These are phyloP conservation scores for Pythium aquatile DNA, from an alignment of 352 stramenopile genomes.

Conservation along the genomic window DNA sequence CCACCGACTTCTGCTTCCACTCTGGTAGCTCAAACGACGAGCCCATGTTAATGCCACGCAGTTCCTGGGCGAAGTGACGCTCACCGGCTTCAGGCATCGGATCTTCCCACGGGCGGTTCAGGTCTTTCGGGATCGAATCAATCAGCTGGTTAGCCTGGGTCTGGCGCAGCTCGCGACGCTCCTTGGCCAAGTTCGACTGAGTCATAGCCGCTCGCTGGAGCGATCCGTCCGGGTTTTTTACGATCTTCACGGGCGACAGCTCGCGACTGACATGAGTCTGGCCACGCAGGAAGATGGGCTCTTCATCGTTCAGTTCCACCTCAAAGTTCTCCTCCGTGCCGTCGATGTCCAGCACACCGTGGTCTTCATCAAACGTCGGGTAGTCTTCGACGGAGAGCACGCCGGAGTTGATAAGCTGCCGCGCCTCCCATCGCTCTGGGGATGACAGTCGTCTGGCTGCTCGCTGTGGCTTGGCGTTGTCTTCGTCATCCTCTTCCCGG, in stretches of 20 bases:
- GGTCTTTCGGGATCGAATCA: constrained; percentile 97
- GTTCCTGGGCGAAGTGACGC: constrained; percentile 96
- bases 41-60: constrained; percentile 91
- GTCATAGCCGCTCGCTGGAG: constrained; percentile 97
- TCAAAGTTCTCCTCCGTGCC: constrained; percentile 87
- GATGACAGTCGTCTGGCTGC: constrained; percentile 91
- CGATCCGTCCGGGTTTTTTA: constrained; percentile 99
- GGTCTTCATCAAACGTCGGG: constrained; percentile 96
- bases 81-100: constrained; percentile 97
- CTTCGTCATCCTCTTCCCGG: constrained; percentile 46
- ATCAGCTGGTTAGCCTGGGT: constrained; percentile 97
- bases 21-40: constrained; percentile 92
- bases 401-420: constrained; percentile 97
- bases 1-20: constrained; percentile 98
- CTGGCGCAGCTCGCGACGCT: constrained; percentile 96
- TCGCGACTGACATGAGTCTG: constrained; percentile 92
- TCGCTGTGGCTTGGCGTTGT: constrained; percentile 71
- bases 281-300: constrained; percentile 96
- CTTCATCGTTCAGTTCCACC: constrained; percentile 96
- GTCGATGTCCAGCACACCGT: constrained; percentile 83
- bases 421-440: constrained; percentile 96
- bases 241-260: constrained; percentile 96
- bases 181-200: constrained; percentile 95
- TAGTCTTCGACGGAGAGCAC: constrained; percentile 98
- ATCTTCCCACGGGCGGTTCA: constrained; percentile 98